phyloP scores from a whole-genome alignment of 139 green algal species.

The Mesotaenium endlicherianum region DNA sequence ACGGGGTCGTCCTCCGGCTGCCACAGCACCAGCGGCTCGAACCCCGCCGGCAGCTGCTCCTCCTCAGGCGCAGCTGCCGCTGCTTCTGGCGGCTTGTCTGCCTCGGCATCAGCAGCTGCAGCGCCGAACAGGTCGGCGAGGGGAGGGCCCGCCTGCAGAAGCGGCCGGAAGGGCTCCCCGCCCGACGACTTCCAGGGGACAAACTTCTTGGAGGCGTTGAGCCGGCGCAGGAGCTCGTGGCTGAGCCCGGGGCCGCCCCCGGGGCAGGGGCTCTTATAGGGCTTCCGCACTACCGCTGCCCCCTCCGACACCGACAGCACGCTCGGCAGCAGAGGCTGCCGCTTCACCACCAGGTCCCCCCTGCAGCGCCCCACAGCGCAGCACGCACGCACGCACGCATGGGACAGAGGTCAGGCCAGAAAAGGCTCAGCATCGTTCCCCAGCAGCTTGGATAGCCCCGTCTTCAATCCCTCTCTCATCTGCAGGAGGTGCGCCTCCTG shows the following conservation, averaged over 20 bases:
- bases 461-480: too few relatives aligned
- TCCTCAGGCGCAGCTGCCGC: too few relatives aligned
- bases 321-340: constrained; percentile 28
- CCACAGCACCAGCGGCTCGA: constrained; percentile 51
- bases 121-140: background rate
- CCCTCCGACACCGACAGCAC: constrained; percentile 38
- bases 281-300: constrained; percentile 26
- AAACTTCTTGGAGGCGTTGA: constrained; percentile 27
- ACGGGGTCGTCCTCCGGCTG: constrained; percentile 36
- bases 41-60: background rate
- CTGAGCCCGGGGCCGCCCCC: constrained; percentile 2
- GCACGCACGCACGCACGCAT: too few relatives aligned
- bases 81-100: background rate
- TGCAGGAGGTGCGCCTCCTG: too few relatives aligned
- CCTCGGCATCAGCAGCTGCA: background rate
- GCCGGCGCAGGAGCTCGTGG: constrained; percentile 31
- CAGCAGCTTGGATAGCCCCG: too few relatives aligned
- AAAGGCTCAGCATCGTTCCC: too few relatives aligned
- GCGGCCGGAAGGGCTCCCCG: constrained; percentile 19
- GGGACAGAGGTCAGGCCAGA: too few relatives aligned
- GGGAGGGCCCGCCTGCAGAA: background rate
- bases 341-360: constrained; percentile 32
- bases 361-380: too few relatives aligned
- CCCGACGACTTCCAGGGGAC: constrained; percentile 20
- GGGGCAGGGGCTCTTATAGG: constrained; percentile 43